Percentiles rank a stretch among this genome's conserved stretches.
Conservation (phyloP, 2,329 filamentous ascomycete genomes). For the Penicillium sp. region DNA sequence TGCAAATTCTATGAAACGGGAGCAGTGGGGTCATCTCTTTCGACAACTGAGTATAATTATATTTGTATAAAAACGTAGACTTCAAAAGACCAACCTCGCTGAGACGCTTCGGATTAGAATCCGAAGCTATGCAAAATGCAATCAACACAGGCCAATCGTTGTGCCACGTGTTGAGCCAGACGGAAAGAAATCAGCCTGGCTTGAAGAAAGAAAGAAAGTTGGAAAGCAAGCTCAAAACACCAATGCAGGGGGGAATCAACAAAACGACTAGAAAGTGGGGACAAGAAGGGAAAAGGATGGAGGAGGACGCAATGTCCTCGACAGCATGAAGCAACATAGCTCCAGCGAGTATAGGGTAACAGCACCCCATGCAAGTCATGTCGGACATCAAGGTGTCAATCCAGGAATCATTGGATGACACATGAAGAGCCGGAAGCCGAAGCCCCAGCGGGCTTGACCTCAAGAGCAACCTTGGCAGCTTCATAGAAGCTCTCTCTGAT, state of each 20-base stretch:
- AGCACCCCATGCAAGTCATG: neutral
- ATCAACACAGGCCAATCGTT: neutral
- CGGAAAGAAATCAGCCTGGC: neutral
- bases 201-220: slow-evolving; percentile 9
- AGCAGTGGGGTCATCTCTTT: neutral
- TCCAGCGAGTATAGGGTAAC: neutral
- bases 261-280: slow-evolving; percentile 1
- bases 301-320: neutral
- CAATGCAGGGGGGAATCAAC: slow-evolving; percentile 26
- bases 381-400: neutral
- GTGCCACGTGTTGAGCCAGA: neutral
- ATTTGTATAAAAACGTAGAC: slow-evolving; percentile 4
- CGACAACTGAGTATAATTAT: neutral
- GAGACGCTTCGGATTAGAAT: slow-evolving; percentile 17
- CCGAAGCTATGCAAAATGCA: slow-evolving; percentile 15
- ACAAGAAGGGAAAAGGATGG: slow-evolving; percentile 1
- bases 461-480: slow-evolving; percentile 86
- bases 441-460: slow-evolving; percentile 45
- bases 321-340: neutral
- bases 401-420: slow-evolving; percentile 35
- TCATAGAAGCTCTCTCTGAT: slow-evolving; percentile 99
- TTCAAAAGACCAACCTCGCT: slow-evolving; percentile 22
- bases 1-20: neutral
- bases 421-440: slow-evolving; percentile 36
- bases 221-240: slow-evolving; percentile 12